Evolutionary conservation across 2,329 filamentous ascomycete genomes (phyloP).

Genomic region (Phoma sp.): DNA sequence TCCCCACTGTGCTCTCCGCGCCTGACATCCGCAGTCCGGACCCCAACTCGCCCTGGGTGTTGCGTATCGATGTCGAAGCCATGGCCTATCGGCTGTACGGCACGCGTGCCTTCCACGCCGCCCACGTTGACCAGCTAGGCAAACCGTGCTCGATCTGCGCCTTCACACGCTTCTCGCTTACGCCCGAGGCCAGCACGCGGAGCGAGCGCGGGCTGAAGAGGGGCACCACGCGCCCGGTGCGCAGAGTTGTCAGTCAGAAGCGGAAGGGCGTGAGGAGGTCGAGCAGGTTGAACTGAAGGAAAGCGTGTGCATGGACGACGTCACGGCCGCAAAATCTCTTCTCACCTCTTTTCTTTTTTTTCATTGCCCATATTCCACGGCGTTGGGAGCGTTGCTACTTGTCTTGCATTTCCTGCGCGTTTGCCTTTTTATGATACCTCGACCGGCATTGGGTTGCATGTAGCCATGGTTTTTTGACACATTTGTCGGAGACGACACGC

Average conservation of each 20-base stretch:
- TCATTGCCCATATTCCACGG: background rate
- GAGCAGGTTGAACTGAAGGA: background rate
- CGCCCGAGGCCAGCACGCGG: background rate
- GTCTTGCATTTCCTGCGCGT: background rate
- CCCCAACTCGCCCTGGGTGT: conserved; percentile 28
- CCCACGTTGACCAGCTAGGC: conserved; percentile 27
- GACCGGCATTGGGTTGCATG: background rate
- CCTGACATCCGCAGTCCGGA: conserved; percentile 23
- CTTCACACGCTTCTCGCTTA: conserved; percentile 20
- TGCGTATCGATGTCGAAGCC: conserved; percentile 40
- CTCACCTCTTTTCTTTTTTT: background rate
- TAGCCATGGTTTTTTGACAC: background rate
- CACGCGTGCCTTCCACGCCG: conserved; percentile 37
- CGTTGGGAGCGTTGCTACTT: background rate
- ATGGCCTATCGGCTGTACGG: conserved; percentile 38
- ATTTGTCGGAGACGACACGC: background rate
- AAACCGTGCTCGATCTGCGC: conserved; percentile 34
- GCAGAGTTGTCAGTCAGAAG: conserved; percentile 3
- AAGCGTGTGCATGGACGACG: background rate
- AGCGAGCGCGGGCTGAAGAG: conserved; percentile 11
- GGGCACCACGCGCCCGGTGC: conserved; percentile 6
- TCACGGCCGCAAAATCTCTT: background rate
- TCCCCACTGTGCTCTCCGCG: conserved; percentile 19
- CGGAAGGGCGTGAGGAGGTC: background rate
- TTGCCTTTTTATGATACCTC: background rate